Evolutionary conservation across 495 filamentous ascomycete genomes (phyloP).

Genomic region (Aspergillus campestris): DNA sequence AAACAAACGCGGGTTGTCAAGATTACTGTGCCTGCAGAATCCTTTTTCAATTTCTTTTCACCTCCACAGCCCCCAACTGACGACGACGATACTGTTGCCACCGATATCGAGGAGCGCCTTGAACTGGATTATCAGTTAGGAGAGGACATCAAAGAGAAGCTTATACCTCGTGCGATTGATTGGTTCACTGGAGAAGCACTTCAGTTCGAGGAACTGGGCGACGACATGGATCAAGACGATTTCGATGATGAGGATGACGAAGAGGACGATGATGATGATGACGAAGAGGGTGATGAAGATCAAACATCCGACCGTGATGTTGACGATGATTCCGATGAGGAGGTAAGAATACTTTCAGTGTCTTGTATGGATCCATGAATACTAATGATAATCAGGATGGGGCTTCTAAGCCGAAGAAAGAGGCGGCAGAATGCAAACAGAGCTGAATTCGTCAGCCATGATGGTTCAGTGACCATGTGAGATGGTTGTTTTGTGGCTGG

Average conservation of each 20-base stretch:
- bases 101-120: slow-evolving; percentile 93
- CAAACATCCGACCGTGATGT: slow-evolving; percentile 36
- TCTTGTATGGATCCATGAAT: slow-evolving; percentile 7
- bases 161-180: slow-evolving; percentile 96
- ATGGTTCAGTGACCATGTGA: neutral
- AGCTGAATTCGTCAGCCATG: slow-evolving; percentile 52
- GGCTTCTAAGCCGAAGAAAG: slow-evolving; percentile 92
- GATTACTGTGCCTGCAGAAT: slow-evolving; percentile 96
- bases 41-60: slow-evolving; percentile 99
- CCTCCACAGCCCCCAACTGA: slow-evolving; percentile 79
- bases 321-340: slow-evolving; percentile 83
- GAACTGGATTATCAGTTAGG: slow-evolving; percentile 99
- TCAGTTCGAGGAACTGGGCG: slow-evolving; percentile 90
- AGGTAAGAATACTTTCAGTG: slow-evolving; percentile 51
- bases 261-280: slow-evolving; percentile 79
- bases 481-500: too few species aligned
- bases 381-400: slow-evolving; percentile 62
- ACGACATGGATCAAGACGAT: slow-evolving; percentile 75
- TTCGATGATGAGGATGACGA: slow-evolving; percentile 88
- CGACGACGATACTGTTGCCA: slow-evolving; percentile 66
- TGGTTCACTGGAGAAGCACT: slow-evolving; percentile 99
- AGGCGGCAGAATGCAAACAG: slow-evolving; percentile 99
- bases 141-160: slow-evolving; percentile 99
- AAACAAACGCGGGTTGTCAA: slow-evolving; percentile 98
- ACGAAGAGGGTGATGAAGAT: slow-evolving; percentile 77